These are phyloP conservation scores for Ophiostoma quercus DNA, from an alignment of 2,329 filamentous ascomycete genomes.

Conservation along the genomic window DNA sequence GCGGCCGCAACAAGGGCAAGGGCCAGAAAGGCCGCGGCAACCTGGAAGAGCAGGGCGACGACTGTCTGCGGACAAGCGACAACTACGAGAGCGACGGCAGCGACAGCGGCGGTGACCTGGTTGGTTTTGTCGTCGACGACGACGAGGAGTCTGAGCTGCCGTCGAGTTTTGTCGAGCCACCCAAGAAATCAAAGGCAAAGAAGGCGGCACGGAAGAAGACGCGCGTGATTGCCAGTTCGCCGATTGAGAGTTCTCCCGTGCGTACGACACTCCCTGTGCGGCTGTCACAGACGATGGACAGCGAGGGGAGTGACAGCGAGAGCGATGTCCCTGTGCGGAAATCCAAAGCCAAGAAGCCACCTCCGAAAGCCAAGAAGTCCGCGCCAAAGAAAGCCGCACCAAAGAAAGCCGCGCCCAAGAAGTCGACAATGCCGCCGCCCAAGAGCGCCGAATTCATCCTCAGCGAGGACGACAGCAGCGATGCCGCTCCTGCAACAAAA, in stretches of 20 bases:
- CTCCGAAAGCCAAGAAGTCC: neutral
- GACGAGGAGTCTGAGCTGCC: conserved; percentile 31
- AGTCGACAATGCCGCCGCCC: conserved; percentile 4
- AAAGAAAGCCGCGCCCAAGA: conserved; percentile 5
- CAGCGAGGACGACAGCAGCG: conserved; percentile 20
- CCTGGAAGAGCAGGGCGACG: conserved; percentile 46
- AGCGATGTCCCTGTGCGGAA: conserved; percentile 17
- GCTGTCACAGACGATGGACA: conserved; percentile 24
- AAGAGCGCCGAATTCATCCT: conserved; percentile 22
- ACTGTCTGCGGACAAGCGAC: conserved; percentile 48
- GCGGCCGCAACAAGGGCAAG: conserved; percentile 31
- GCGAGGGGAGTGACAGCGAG: conserved; percentile 12
- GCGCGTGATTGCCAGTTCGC: neutral
- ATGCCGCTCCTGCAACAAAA: neutral
- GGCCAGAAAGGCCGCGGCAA: conserved; percentile 6
- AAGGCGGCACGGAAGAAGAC: neutral
- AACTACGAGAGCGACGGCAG: conserved; percentile 44
- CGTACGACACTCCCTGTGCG: conserved; percentile 22
- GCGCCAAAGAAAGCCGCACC: neutral
- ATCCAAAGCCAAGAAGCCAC: neutral
- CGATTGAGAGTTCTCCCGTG: neutral
- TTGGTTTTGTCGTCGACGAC: conserved; percentile 55
- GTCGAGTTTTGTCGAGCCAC: conserved; percentile 12
- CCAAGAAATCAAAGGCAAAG: neutral
- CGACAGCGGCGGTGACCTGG: conserved; percentile 46